A percentile compares a stretch with the other conserved stretches of the same genome.
Evolutionary conservation across 306 rosid species (phyloP).

Genomic region (Dryas octopetala): DNA sequence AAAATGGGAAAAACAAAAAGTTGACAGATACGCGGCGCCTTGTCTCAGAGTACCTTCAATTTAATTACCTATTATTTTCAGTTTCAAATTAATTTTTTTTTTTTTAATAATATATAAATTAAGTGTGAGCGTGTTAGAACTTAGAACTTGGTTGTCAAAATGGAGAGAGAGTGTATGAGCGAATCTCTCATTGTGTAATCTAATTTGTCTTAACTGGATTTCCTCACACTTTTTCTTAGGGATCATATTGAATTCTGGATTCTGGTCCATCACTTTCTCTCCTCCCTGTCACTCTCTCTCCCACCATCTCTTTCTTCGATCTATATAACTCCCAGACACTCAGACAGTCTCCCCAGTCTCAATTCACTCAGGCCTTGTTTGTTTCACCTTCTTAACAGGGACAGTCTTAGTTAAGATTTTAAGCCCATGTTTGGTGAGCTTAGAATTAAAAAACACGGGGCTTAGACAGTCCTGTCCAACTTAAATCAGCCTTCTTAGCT

Average conservation of each 20-base stretch:
- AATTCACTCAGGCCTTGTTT: no score
- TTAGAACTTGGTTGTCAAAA: conserved; percentile 1
- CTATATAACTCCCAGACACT: no score
- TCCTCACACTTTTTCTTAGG: neutral
- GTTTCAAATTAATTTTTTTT: no score
- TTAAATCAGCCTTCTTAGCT: no score
- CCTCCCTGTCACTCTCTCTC: neutral
- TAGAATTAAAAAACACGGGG: no score
- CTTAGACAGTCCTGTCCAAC: no score
- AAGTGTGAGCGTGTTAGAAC: no score
- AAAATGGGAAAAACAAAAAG: neutral
- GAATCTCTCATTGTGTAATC: conserved; percentile 19
- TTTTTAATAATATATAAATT: neutral
- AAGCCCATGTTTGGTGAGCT: no score
- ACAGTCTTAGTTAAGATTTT: no score
- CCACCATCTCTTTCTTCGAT: neutral
- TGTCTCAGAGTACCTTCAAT: neutral
- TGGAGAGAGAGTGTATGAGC: conserved; percentile 4
- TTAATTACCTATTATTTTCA: neutral
- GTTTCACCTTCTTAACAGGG: no score
- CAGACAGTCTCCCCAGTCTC: no score
- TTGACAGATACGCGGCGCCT: neutral
- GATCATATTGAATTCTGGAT: conserved; percentile 14
- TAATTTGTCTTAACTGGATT: conserved; percentile 18
- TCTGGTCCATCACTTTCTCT: neutral